Base-by-base conservation (phyloP, 129 eudicot species). In the Cynara cardunculus region DNA sequence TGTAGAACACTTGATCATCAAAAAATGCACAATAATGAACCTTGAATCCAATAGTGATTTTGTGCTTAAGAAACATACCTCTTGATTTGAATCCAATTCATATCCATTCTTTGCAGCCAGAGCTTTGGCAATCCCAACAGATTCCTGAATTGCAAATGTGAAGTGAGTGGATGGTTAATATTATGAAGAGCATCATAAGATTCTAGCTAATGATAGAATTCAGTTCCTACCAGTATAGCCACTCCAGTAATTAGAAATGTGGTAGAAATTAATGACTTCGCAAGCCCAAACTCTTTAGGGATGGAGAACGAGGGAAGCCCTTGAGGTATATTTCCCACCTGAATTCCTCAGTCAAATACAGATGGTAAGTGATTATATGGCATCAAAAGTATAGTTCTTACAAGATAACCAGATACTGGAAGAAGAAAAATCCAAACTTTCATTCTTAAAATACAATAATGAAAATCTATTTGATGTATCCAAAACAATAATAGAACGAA, bases 71-170 rank as follows among this genome's bases (percentile, higher is more conserved):
- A 30, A 80, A 69, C 89, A 69, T 82, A 91, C 99, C 99, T 96
- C 99, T 84, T 91, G 99, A 86, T 96, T 96, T 69, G 99, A 87
- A 91, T 96, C 98, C 84, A 96, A 81, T 79, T 96, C 99, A 73
- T 96, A 92, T 67, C 98, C 98, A 81, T 96, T 96, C 84, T 96
- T 96, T 71, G 99, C 97, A 22, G 99, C 99, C 69, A 96, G 86
- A 76, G 99, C 98, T 86, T 92, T 96, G 41, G 99, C 99, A 18
- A 96, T 96, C 80, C 99, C 99, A 25, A 96, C 99, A 81, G 99
- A 96, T 89, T 96, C 98, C 99, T 96, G 70, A 30, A 76, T 69
- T 70, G 41, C 66, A 71, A 62, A 73, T 6, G 41, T 26, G 25
- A 59, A 70, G 27, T 76, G 22, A 83, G 56, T 26, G 59, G 71